Base-by-base conservation (phyloP, 129 eudicot genomes). In the Smallanthus sonchifolius region DNA sequence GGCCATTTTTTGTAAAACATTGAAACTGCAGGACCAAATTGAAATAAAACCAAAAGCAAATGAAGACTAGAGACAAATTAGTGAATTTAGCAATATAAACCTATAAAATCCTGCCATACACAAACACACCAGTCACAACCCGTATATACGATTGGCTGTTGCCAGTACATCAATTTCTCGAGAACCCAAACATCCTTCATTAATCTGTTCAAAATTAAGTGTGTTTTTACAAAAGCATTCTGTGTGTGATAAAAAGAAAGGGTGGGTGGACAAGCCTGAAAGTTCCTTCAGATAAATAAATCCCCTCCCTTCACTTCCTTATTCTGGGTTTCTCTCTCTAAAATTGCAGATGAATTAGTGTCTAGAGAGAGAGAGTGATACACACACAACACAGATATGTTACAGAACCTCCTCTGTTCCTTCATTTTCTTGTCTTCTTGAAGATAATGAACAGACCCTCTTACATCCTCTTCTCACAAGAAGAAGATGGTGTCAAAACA, bases 371-470 rank as follows among this genome's bases (percentile, higher is more conserved):
- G 66, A 28, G 65, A 30, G 38, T 2, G 37, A 64, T 24, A 65
- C 38, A 52, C 47, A n/a, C 74, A 75, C 32, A 47, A 57, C 63
- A 72, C 2, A 70, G 82, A 71, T 42, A 79, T 79, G 78, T 65
- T 72, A 64, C 72, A 63, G 44, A 72, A 36, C 3, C 44, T 62
- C 3, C 44, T 62, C 61, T 38, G 57, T 69, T 43, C 63, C 79
- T 49, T 42, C 49, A 60, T 44, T 38, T 61, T 77, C 61, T 72
- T 71, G 86, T 81, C 77, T 77, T 69, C 54, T 45, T 81, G 77
- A 79, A 77, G 86, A 86, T 89, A 89, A 89, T 89, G 96, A 84
- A 83, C 71, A 81, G 36, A 79, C 70, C 39, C 82, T 72, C 64
- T 61, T 28, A 55, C 82, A 43, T 74, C 84, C 64, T 88, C 88